Evolutionary conservation across 768 basidiomycete species (phyloP).

Genomic region (Psilocybe azurescens): DNA sequence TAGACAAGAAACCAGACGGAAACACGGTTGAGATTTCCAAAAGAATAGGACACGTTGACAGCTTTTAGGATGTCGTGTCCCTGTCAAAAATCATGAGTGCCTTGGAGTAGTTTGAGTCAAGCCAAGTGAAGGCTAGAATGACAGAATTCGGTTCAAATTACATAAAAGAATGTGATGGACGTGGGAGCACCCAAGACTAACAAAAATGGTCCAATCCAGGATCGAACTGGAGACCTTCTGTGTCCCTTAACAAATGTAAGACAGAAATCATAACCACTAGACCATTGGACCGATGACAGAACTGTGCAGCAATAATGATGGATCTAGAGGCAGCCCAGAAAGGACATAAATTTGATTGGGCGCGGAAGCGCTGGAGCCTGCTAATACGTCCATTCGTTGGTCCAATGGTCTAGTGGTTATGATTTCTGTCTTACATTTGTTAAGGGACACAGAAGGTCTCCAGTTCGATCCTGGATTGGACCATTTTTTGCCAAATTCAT

Average conservation of each 20-base stretch:
- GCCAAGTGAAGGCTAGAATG: neutral
- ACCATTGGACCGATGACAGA: slow-evolving; percentile 50
- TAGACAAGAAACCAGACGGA: neutral
- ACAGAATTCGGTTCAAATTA: neutral
- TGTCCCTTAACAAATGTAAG: slow-evolving; percentile 34
- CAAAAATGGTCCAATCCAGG: slow-evolving; percentile 50
- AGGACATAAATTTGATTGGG: neutral
- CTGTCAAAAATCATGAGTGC: slow-evolving; percentile 6
- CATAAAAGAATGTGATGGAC: neutral
- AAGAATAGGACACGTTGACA: slow-evolving; percentile 20
- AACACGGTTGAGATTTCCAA: neutral
- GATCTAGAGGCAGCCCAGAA: no score
- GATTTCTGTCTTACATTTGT: slow-evolving; percentile 7
- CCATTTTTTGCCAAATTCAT: neutral
- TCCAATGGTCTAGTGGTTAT: slow-evolving; percentile 11
- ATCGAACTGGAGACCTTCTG: slow-evolving; percentile 52
- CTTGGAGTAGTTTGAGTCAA: neutral
- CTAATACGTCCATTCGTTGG: neutral
- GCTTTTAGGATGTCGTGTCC: neutral
- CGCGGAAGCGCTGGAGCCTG: neutral
- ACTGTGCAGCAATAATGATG: no score
- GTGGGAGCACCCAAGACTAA: neutral
- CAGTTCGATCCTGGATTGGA: slow-evolving; percentile 11
- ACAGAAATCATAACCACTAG: slow-evolving; percentile 65
- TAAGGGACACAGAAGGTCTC: slow-evolving; percentile 7